Base-by-base conservation (phyloP, 768 basidiomycete genomes). In the Sarcodon aspratus region DNA sequence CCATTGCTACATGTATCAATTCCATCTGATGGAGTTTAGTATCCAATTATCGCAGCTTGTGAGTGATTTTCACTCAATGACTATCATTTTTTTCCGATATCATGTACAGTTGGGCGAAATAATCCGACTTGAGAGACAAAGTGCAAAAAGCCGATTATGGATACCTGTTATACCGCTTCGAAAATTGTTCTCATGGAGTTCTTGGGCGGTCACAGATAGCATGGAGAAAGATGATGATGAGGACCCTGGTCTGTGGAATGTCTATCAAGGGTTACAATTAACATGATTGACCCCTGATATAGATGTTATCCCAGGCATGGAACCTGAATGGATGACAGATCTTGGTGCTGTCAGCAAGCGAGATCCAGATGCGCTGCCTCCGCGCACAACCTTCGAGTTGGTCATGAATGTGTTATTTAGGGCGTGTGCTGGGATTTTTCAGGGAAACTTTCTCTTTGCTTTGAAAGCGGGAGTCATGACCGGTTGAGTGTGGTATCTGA, bases 341-440 rank as follows among this genome's bases (percentile, higher is more conserved):
- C 69, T 86, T 0, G 82, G 79, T 3, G 55, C 70, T 35, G 74
- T 84, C 1, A 62, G 66, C 12, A 67, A 72, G 3, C 70, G 85
- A 27, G 84, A 89, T 62, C 84, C 85, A 0, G 85, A 89, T 58
- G 84, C 82, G 0, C 61, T 87, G 0, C 84, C 86, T 1, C 85
- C 86, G 0, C 58, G 68, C 2, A 87, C 85, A 53, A 45, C 53
- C 2, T 62, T 85, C 33, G 82, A 87, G 58, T 63, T 57, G 36
- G 50, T 71, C 1, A 70, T 78, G 71, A 70, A 68, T 43, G 56
- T 63, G 48, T 1, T 78, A 1, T 78, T 81, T 57, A 54, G 64
- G 11, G 51, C 62, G 1, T 52, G 69, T 3, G 61, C 61, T 2
- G 65, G 67, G 0, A 53, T 84, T 0, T 69, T 70, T 3, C 63